Evolutionary conservation across 768 basidiomycete species (phyloP), one percentile per base, ranked within the genome.

Genomic region (Phlebiopsis flavidoalba): DNA sequence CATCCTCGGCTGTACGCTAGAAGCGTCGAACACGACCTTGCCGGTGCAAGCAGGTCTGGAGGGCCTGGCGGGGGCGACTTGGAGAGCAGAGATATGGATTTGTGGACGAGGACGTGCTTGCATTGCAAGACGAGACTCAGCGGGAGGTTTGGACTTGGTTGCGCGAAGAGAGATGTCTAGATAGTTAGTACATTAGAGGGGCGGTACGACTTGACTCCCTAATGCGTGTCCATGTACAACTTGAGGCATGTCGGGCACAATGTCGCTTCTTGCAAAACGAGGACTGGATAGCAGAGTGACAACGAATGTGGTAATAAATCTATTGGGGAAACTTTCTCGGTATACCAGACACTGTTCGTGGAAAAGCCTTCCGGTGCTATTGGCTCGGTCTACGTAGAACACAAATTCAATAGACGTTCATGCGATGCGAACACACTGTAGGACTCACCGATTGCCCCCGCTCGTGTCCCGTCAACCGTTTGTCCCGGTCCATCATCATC

Each of bases 401-500:
- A 31, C 26, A 31, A 31, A 31, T 2, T 31, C 19, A 11, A 48
- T 31, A 1, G 61, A 12, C 31, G 47, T 10, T 8, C 64, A 46
- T 53, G 43, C 31, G 26, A 31, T 53, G 43, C 31, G 26, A 31
- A 19, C 24, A 19, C 59, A 50, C 45, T n/a, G 12, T 31, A 53
- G 11, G 51, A 77, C 92, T 68, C 72, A 95, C 95, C 71, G 81
- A 80, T 72, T 98, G 96, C 57, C 93, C 93, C 65, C 96, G 83
- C 67, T 76, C 68, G 70, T 91, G 89, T 12, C 96, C 96, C 2
- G 95, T 97, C 69, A 98, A 73, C 64, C 91, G 80, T 69, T 82
- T 80, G 77, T 98, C 96, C 59, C 96, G 80, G 69, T 87, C 84
- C 88, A 98, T 93, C 93, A 98, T 93, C 89, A 91, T 92, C 57